Base-by-base conservation (phyloP, 176 grass and related monocot species). In the Oryza officinalis region DNA sequence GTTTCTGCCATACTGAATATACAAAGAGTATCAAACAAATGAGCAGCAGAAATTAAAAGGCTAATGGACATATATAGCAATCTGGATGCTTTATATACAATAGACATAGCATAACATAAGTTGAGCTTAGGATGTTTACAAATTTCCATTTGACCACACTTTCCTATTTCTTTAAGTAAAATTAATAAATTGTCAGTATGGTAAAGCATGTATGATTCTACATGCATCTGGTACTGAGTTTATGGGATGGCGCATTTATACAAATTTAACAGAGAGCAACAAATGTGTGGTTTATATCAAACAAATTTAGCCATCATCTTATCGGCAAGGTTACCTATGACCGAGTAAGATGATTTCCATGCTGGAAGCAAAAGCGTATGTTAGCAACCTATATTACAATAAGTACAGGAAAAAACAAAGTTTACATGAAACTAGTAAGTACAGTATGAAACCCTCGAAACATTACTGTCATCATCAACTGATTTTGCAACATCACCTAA, bases 1-100 rank as follows among this genome's bases (percentile, higher is more conserved):
- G 93, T 83, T 99, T 99, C 83, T 99, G 94, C 97, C 97, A 99
- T 76, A 99, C 97, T 99, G 89, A 87, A 93, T 41, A 89, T 22
- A 76, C 35, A 73, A 76, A 81, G 66, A 77, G 71, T 40, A 81
- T 65, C 52, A 79, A 81, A 35, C 9, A 71, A 79, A 80, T 72
- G 15, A 87, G 74, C 25, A 68, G 13, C 30, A 74, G 13, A 17
- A 47, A n/a, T 74, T 59, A 3, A 67, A 23, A 78, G 43, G 38
- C 45, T 59, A 38, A 74, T 37, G 4, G 33, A 71, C 23, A 75
- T 31, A 57, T 32, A 9, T 67, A 46, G 44, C 22, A 60, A 60
- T 60, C 18, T 61, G n/a, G 57, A 80, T 63, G 38, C 22, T 75
- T 50, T 23, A 30, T 72, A 74, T 69, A 45, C 14, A 63, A 47